Evolutionary conservation across 805 yeast species (phyloP), one percentile per base, ranked within the genome.

Genomic region (Nakazawaea holstii): DNA sequence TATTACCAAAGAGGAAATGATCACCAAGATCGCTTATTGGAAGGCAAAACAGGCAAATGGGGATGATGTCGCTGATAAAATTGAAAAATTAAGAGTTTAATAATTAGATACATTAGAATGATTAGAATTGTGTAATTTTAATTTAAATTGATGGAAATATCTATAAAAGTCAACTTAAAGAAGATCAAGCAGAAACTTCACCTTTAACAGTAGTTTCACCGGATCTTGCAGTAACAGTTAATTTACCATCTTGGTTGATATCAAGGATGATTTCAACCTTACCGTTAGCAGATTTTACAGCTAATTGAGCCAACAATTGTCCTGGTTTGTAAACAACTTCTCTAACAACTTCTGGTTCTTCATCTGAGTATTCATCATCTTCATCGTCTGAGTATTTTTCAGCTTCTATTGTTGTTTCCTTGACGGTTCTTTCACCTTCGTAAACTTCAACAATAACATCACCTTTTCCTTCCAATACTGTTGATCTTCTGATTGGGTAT

Each of bases 261-360:
- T 79, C 83, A 48, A 83, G 70, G 47, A 77, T 73, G 46, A 84
- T 73, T 68, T 87, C 97, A 55, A 91, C 74, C 59, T 80, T 77
- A 55, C 81, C 82, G 45, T 77, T 76, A 58, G 80, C 83, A 57
- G 80, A 88, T 65, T 82, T 79, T 52, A 91, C 72, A 44, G 84
- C 84, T 56, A 90, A 72, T 62, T 87, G 87, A 54, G 90, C 95
- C 59, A 94, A 75, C 59, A 80, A 76, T 45, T 79, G 75, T 54
- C 89, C 88, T 53, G 90, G 79, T 60, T 77, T 77, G 73, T 80
- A 82, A 40, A 80, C 82, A 54, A 84, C 84, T 70, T 81, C 87
- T 68, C 81, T 84, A 54, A 80, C 70, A 62, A 88, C 75, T 68
- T 91, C 97, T 55, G 96, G 97, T 72, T 91, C 97, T 55, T 87